Percentiles rank a stretch among this genome's conserved stretches.
Conservation (phyloP, 805 yeast genomes). For the Groenewaldozyma salmanticensis region DNA sequence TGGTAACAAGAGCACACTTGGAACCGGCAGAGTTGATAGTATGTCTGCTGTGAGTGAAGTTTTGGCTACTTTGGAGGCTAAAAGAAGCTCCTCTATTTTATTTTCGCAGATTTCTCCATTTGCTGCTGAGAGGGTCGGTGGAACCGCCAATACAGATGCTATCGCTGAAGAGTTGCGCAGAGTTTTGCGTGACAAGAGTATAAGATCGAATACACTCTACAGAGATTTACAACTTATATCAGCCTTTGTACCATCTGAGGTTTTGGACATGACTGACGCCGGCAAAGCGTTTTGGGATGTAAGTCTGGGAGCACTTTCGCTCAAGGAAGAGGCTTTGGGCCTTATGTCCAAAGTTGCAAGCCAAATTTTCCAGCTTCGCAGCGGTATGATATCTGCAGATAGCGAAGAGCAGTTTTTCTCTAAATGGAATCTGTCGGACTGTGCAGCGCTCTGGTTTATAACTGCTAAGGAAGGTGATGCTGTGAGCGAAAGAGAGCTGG, state of each 20-base stretch:
- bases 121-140: slow-evolving; percentile 6
- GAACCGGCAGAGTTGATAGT: slow-evolving; percentile 3
- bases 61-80: slow-evolving; percentile 20
- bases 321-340: slow-evolving; percentile 19
- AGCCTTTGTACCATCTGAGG: slow-evolving; percentile 23
- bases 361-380: slow-evolving; percentile 19
- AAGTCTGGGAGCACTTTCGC: slow-evolving; percentile 25
- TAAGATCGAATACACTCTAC: slow-evolving; percentile 25
- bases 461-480: slow-evolving; percentile 23
- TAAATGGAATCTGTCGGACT: slow-evolving; percentile 17
- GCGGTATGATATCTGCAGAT: slow-evolving; percentile 12
- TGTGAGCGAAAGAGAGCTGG: slow-evolving; percentile 21
- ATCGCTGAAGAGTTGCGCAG: slow-evolving; percentile 26
- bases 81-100: slow-evolving; percentile 9
- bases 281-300: slow-evolving; percentile 31
- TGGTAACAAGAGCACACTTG: slow-evolving; percentile 11
- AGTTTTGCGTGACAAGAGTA: slow-evolving; percentile 17
- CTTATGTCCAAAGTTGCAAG: slow-evolving; percentile 16
- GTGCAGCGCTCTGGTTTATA: slow-evolving; percentile 22
- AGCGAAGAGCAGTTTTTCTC: slow-evolving; percentile 12
- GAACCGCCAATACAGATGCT: slow-evolving; percentile 21
- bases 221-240: slow-evolving; percentile 28
- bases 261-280: slow-evolving; percentile 22
- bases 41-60: slow-evolving; percentile 14
- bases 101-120: too few species aligned